Percentiles rank a stretch among this genome's conserved stretches.
phyloP scores from a whole-genome alignment of 495 filamentous ascomycete species.

The Glarea lozoyensis region DNA sequence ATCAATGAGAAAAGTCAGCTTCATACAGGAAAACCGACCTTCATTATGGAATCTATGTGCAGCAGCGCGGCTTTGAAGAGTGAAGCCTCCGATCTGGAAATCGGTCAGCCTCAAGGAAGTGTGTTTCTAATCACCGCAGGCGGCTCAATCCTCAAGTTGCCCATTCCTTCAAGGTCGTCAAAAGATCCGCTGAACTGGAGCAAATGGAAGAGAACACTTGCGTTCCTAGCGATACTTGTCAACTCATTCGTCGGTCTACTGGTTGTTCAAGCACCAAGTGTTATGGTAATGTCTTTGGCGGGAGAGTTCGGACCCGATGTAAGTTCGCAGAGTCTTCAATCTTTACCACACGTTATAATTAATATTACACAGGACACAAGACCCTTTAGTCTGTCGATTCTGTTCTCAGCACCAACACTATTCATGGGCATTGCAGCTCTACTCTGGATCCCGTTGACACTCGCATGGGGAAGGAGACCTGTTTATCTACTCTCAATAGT shows the following conservation, averaged over 20 bases:
- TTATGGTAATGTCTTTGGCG: neutral
- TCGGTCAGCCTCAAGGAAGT: too few species aligned
- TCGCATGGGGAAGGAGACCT: conserved; percentile 30
- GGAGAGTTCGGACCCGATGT: conserved; percentile 5
- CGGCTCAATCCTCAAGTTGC: conserved; percentile 7
- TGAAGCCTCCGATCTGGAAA: too few species aligned
- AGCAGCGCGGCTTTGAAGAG: too few species aligned
- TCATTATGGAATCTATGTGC: too few species aligned
- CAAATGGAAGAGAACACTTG: neutral
- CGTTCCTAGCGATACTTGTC: conserved; percentile 2
- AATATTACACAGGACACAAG: conserved; percentile 1
- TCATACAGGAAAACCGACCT: too few species aligned
- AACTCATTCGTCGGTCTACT: neutral
- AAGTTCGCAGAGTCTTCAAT: neutral
- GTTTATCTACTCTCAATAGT: conserved; percentile 26
- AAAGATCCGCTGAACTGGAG: conserved; percentile 12
- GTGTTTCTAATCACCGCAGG: neutral
- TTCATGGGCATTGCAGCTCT: conserved; percentile 33
- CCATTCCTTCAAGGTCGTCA: conserved; percentile 8
- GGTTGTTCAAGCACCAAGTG: conserved; percentile 5
- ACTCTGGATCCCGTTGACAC: conserved; percentile 32
- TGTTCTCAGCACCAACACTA: conserved; percentile 17
- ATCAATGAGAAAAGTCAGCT: too few species aligned
- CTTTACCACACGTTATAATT: neutral
- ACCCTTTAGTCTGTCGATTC: neutral